Conservation (phyloP, 352 stramenopile species). For the Globisporangium acanthophoron region DNA sequence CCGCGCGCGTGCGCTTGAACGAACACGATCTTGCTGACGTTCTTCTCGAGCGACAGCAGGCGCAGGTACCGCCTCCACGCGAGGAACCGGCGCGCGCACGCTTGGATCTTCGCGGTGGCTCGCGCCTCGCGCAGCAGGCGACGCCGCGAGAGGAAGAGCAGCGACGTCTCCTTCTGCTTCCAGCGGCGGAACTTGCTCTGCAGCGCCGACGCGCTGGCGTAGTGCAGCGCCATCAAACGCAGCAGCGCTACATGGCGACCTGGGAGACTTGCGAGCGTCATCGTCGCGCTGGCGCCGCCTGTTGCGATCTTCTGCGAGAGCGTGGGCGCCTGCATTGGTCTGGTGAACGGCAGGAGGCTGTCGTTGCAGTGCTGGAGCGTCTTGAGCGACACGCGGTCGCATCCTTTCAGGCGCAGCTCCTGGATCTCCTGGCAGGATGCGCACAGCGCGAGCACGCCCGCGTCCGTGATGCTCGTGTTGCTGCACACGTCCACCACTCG, state of each 20-base stretch:
- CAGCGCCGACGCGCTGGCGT: constrained; percentile 29
- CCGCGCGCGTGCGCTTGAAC: constrained; percentile 45
- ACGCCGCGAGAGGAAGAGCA: constrained; percentile 33
- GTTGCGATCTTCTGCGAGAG: constrained; percentile 37
- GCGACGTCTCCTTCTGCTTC: constrained; percentile 30
- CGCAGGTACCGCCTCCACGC: constrained; percentile 42
- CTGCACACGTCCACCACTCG: constrained; percentile 42
- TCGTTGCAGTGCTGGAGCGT: constrained; percentile 28
- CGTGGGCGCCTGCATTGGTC: constrained; percentile 17
- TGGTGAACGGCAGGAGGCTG: constrained; percentile 37
- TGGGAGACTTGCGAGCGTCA: constrained; percentile 26
- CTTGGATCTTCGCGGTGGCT: constrained; percentile 52
- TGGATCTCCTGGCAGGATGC: constrained; percentile 36
- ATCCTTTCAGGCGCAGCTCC: constrained; percentile 58
- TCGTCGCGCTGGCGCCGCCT: constrained; percentile 23
- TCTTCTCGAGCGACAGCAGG: constrained; percentile 31
- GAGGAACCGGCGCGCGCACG: constrained; percentile 36
- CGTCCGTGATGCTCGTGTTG: constrained; percentile 57
- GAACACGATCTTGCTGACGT: constrained; percentile 27
- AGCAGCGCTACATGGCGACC: constrained; percentile 32
- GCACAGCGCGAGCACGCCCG: constrained; percentile 31
- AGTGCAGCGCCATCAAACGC: constrained; percentile 22
- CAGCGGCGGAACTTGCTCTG: constrained; percentile 43
- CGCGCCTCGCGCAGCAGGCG: constrained; percentile 28
- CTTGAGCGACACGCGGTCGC: constrained; percentile 43